These are phyloP conservation scores for Acaromyces ingoldii DNA, from an alignment of 1,284 basidiomycete species.

Conservation along the genomic window DNA sequence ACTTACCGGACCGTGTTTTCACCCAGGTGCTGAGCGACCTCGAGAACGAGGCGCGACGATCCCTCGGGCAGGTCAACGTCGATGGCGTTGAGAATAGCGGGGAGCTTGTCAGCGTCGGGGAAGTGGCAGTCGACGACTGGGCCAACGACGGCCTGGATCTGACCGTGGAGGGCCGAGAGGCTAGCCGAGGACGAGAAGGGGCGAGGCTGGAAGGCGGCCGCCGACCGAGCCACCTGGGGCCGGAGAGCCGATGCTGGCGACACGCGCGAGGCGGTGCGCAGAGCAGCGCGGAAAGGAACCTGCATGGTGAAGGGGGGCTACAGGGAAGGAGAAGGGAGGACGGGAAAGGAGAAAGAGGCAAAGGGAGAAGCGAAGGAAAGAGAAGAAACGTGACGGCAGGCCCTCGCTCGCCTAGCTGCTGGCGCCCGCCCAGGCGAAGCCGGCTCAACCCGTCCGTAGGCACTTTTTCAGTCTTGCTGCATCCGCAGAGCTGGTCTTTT, in stretches of 20 bases:
- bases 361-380: slow-evolving; percentile 3
- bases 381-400: neutral
- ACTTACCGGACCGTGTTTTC: slow-evolving; percentile 57
- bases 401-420: neutral
- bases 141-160: slow-evolving; percentile 53
- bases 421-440: slow-evolving; percentile 1
- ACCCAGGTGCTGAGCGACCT: slow-evolving; percentile 82
- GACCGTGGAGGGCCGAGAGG: slow-evolving; percentile 32
- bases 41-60: slow-evolving; percentile 57
- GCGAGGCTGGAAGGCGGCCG: neutral
- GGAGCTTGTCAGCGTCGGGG: slow-evolving; percentile 61
- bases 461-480: no score
- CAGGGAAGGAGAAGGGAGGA: slow-evolving; percentile 10
- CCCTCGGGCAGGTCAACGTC: slow-evolving; percentile 88
- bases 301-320: slow-evolving; percentile 11
- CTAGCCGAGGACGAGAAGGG: slow-evolving; percentile 11
- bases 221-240: neutral
- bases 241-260: slow-evolving; percentile 7
- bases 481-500: no score
- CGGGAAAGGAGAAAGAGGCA: slow-evolving; percentile 11
- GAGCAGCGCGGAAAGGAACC: slow-evolving; percentile 32
- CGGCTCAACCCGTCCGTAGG: no score
- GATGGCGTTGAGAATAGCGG: slow-evolving; percentile 94
- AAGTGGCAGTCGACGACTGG: slow-evolving; percentile 96
- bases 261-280: slow-evolving; percentile 34